phyloP scores from a whole-genome alignment of 225 moss, liverwort and hornwort genomes.

The Pseudisothecium myosuroides region DNA sequence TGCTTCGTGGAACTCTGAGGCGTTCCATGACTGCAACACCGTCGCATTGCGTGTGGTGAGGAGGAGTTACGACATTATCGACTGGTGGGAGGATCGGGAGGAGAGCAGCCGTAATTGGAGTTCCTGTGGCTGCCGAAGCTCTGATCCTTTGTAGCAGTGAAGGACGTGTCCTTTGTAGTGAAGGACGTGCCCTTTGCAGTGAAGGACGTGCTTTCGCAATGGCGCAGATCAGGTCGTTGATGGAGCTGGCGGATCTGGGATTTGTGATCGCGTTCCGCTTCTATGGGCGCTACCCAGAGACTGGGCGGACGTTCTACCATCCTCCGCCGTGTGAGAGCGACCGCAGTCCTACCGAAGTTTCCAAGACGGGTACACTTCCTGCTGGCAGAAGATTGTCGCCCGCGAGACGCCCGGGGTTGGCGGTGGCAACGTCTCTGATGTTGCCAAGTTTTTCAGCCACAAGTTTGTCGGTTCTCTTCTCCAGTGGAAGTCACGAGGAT shows the following conservation, averaged over 20 bases:
- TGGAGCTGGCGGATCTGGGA: constrained; percentile 35
- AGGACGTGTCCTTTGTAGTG: background rate
- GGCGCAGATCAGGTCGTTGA: constrained; percentile 27
- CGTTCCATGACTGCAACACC: constrained; percentile 23
- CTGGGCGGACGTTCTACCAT: constrained; percentile 40
- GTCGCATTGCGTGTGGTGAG: background rate
- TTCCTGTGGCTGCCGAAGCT: background rate
- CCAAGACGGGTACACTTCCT: background rate
- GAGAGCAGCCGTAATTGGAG: background rate
- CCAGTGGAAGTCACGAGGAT: background rate
- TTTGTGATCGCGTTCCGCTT: constrained; percentile 45
- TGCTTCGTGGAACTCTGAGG: constrained; percentile 22
- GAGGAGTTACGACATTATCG: background rate
- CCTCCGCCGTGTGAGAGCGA: constrained; percentile 24
- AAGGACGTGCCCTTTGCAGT: background rate
- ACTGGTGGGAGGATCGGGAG: constrained; percentile 10
- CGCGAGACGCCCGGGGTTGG: constrained; percentile 1
- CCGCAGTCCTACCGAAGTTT: background rate
- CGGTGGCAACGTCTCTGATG: constrained; percentile 1
- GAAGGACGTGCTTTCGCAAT: background rate
- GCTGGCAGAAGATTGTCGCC: background rate
- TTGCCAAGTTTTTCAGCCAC: constrained; percentile 1
- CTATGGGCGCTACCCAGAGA: constrained; percentile 44
- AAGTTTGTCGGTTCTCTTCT: background rate
- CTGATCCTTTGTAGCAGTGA: background rate